Base-by-base conservation (phyloP, 2,329 filamentous ascomycete species). In the Chaetomium sp. region DNA sequence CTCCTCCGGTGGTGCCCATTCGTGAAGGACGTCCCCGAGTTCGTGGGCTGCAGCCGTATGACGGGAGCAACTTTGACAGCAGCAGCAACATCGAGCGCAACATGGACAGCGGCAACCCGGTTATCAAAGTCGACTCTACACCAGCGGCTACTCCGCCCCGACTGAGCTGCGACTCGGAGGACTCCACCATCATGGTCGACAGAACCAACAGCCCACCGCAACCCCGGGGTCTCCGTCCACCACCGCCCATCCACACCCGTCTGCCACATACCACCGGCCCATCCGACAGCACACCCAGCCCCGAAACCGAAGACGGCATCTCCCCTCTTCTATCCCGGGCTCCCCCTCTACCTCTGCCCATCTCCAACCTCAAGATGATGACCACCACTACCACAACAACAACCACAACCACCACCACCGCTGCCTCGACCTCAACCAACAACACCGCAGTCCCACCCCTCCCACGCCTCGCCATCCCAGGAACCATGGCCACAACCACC, bases 1-100 rank as follows among this genome's bases (percentile, higher is more conserved):
- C 61, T 49, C 58, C 62, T 55, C 59, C 60, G 38, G 48, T 61
- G 61, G 63, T 58, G 61, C 63, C 63, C 63, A 64, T 59, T 49
- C 41, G 49, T 32, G 43, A 57, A 47, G 10, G 54, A 37, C 44
- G 49, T 37, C 12, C 44, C 11, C 52, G 19, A 14, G 27, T 9
- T 32, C 47, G 14, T 7, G 14, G 9, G 47, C 35, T 44, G 33
- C 12, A 6, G 32, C 46, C 42, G 19, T 27, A 27, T 27, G 19
- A 27, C 19, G 19, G 19, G 19, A 27, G 19, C 19, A 27, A 27
- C 19, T 27, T 27, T 27, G 19, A 27, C 19, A 27, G 19, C 19
- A 27, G 19, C 19, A 27, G 19, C 19, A 27, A 27, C 19, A 27
- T 27, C 19, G 19, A 27, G 2, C 19, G 19, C 19, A 27, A 27